These are phyloP conservation scores for Pseudocercospora musae DNA, from an alignment of 2,329 filamentous ascomycete species.

Conservation along the genomic window DNA sequence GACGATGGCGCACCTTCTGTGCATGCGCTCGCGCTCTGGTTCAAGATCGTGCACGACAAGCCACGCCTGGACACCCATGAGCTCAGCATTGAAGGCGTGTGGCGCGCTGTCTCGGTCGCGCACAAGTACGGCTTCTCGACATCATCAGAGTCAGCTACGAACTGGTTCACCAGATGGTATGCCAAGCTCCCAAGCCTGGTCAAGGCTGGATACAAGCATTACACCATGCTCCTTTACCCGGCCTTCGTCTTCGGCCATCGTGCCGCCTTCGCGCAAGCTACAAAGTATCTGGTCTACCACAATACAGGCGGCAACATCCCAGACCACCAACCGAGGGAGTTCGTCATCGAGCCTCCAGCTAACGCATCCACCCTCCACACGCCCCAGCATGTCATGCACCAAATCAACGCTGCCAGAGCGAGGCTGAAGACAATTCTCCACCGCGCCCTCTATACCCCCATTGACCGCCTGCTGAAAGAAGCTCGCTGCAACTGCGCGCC, in stretches of 20 bases:
- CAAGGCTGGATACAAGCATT: slow-evolving; percentile 10
- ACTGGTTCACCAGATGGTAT: slow-evolving; percentile 20
- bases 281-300: slow-evolving; percentile 36
- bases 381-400: slow-evolving; percentile 8
- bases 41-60: slow-evolving; percentile 18
- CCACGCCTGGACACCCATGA: neutral
- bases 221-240: slow-evolving; percentile 27
- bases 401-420: slow-evolving; percentile 21
- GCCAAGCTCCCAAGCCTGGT: neutral
- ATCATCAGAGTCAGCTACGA: neutral
- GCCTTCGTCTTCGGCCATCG: slow-evolving; percentile 33
- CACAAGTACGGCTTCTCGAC: slow-evolving; percentile 19
- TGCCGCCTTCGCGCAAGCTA: slow-evolving; percentile 28
- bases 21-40: slow-evolving; percentile 11
- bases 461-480: slow-evolving; percentile 10
- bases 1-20: slow-evolving; percentile 2
- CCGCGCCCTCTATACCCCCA: slow-evolving; percentile 17
- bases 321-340: slow-evolving; percentile 25
- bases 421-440: slow-evolving; percentile 23
- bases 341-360: neutral
- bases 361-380: slow-evolving; percentile 5
- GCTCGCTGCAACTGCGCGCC: slow-evolving; percentile 10
- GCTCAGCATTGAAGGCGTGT: slow-evolving; percentile 14
- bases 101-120: slow-evolving; percentile 16
- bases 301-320: slow-evolving; percentile 25